Evolutionary conservation across 2,329 filamentous ascomycete genomes (phyloP).

Genomic region (Colletotrichum sp.): DNA sequence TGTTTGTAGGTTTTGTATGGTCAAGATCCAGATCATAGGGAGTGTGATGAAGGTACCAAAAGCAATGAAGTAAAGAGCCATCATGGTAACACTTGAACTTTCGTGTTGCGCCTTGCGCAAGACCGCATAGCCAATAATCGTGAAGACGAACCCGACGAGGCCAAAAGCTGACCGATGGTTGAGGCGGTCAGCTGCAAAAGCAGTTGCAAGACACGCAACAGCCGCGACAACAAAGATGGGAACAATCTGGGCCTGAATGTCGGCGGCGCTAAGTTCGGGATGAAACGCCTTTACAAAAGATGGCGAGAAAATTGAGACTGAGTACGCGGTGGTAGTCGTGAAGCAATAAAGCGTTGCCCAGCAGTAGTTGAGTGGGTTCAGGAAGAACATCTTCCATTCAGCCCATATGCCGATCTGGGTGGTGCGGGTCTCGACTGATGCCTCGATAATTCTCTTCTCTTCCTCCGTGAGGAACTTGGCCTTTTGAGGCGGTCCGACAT

Average conservation of each 20-base stretch:
- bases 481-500: slow-evolving; percentile 17
- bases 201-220: slow-evolving; percentile 10
- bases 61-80: slow-evolving; percentile 23
- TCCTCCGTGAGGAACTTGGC: slow-evolving; percentile 18
- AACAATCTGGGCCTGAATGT: slow-evolving; percentile 21
- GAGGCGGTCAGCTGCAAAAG: slow-evolving; percentile 15
- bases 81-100: slow-evolving; percentile 12
- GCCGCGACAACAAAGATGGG: slow-evolving; percentile 23
- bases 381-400: slow-evolving; percentile 21
- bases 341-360: slow-evolving; percentile 22
- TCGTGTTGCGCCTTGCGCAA: not conserved
- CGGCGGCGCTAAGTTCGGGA: slow-evolving; percentile 4
- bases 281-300: slow-evolving; percentile 23
- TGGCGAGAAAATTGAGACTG: slow-evolving; percentile 23
- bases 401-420: not conserved
- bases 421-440: not conserved
- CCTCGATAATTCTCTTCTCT: slow-evolving; percentile 6
- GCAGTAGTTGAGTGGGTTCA: slow-evolving; percentile 23
- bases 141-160: slow-evolving; percentile 13
- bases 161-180: slow-evolving; percentile 23
- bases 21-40: slow-evolving; percentile 22
- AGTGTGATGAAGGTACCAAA: slow-evolving; percentile 20
- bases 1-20: slow-evolving; percentile 20
- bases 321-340: slow-evolving; percentile 22
- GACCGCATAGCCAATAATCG: slow-evolving; percentile 18